phyloP scores from a whole-genome alignment of 2,329 filamentous ascomycete species.

The Microdochium paspali region DNA sequence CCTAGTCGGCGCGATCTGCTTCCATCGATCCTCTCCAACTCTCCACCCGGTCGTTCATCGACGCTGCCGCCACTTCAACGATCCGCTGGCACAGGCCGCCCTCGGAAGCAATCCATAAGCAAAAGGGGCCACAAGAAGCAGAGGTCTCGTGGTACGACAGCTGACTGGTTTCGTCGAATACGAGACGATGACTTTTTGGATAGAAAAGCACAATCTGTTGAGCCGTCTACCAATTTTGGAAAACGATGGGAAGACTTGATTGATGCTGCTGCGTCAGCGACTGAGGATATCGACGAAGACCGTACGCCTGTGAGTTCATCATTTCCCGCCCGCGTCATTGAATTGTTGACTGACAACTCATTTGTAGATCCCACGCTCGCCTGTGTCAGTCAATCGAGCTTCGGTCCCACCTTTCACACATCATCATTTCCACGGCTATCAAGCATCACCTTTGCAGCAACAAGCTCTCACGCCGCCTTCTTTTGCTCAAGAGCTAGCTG shows the following conservation, averaged over 20 bases:
- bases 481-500: slow-evolving; percentile 55
- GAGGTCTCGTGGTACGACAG: slow-evolving; percentile 61
- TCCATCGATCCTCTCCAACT: slow-evolving; percentile 72
- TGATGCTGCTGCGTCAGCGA: slow-evolving; percentile 84
- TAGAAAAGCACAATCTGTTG: slow-evolving; percentile 77
- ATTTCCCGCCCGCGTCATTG: slow-evolving; percentile 13
- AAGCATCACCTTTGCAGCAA: slow-evolving; percentile 75
- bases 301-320: slow-evolving; percentile 66
- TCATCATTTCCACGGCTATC: slow-evolving; percentile 61
- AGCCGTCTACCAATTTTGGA: slow-evolving; percentile 72
- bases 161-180: slow-evolving; percentile 52
- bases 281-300: slow-evolving; percentile 84
- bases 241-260: slow-evolving; percentile 96
- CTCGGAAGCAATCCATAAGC: slow-evolving; percentile 78
- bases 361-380: slow-evolving; percentile 53
- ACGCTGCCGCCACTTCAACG: slow-evolving; percentile 79
- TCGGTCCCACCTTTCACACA: slow-evolving; percentile 53
- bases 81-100: slow-evolving; percentile 58
- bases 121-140: slow-evolving; percentile 77
- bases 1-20: slow-evolving; percentile 51
- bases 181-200: slow-evolving; percentile 58
- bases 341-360: slow-evolving; percentile 32
- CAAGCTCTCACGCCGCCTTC: slow-evolving; percentile 80
- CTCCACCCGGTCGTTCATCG: slow-evolving; percentile 78
- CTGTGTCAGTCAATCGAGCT: slow-evolving; percentile 51